These are phyloP conservation scores for Gentiana straminea DNA, from an alignment of 257 asterid species.

Conservation along the genomic window DNA sequence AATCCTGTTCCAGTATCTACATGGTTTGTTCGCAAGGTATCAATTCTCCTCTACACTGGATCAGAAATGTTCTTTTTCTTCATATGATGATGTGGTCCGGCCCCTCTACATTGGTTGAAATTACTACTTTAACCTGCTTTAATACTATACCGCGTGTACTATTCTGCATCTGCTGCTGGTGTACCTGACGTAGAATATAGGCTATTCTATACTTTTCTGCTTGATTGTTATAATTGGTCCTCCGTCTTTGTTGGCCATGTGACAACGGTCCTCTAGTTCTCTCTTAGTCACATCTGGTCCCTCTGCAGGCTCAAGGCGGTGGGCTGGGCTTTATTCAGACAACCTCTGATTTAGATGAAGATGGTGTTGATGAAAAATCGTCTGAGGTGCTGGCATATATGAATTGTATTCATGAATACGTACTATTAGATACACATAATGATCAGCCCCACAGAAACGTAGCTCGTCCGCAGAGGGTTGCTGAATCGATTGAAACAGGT, in stretches of 20 bases:
- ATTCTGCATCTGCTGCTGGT: no score
- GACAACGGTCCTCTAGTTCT: not conserved
- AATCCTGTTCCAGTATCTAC: constrained; percentile 56
- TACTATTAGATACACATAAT: constrained; percentile 46
- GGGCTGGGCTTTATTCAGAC: constrained; percentile 43
- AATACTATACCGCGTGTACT: no score
- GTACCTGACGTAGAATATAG: no score
- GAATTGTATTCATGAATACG: constrained; percentile 53
- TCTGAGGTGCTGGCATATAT: constrained; percentile 47
- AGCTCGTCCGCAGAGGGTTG: constrained; percentile 20
- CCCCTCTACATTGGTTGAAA: no score
- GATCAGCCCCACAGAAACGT: constrained; percentile 21
- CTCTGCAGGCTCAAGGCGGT: constrained; percentile 69
- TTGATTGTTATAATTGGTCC: no score
- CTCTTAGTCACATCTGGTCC: not conserved
- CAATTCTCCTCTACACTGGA: constrained; percentile 2
- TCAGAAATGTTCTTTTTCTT: no score
- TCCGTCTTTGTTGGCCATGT: no score
- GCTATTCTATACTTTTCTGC: no score
- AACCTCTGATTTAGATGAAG: constrained; percentile 25
- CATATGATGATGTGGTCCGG: no score
- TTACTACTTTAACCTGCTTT: no score
- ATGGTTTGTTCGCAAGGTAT: constrained; percentile 81
- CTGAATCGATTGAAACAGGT: constrained; percentile 53
- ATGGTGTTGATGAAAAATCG: constrained; percentile 22